Evolutionary conservation across 306 rosid species (phyloP).

Genomic region (Lagenaria siceraria): DNA sequence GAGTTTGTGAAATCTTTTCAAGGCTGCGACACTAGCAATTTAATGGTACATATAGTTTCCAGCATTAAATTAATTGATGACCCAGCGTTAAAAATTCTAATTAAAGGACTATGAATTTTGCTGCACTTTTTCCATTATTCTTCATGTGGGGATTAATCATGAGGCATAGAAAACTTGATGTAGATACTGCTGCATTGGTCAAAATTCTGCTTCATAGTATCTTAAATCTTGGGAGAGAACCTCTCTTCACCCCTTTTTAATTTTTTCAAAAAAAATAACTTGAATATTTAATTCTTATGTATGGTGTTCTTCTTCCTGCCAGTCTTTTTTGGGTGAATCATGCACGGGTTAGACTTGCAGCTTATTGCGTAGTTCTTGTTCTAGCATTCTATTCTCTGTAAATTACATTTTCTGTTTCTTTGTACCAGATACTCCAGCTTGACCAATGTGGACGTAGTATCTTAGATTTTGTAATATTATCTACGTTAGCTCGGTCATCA

Average conservation of each 20-base stretch:
- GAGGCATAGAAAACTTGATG: background rate
- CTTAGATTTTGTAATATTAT: slow-evolving; percentile 36
- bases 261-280: background rate
- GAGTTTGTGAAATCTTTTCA: slow-evolving; percentile 34
- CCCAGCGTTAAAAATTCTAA: background rate
- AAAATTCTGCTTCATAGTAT: background rate
- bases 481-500: slow-evolving; percentile 34
- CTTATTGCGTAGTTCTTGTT: background rate
- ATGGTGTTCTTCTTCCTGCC: background rate
- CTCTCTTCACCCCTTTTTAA: background rate
- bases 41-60: slow-evolving; percentile 30
- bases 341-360: background rate
- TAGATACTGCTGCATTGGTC: background rate
- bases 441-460: slow-evolving; percentile 73
- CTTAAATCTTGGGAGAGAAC: background rate
- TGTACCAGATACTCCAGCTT: slow-evolving; percentile 67
- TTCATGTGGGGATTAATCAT: background rate
- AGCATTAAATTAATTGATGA: background rate
- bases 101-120: background rate
- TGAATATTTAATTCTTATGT: background rate
- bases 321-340: background rate
- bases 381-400: background rate
- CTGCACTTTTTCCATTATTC: background rate
- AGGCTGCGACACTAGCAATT: slow-evolving; percentile 28
- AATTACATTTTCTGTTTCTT: background rate